These are phyloP conservation scores for Amoeboaphelidium protococcarum DNA, from an alignment of 371 early-diverging fungal genomes.

Conservation along the genomic window DNA sequence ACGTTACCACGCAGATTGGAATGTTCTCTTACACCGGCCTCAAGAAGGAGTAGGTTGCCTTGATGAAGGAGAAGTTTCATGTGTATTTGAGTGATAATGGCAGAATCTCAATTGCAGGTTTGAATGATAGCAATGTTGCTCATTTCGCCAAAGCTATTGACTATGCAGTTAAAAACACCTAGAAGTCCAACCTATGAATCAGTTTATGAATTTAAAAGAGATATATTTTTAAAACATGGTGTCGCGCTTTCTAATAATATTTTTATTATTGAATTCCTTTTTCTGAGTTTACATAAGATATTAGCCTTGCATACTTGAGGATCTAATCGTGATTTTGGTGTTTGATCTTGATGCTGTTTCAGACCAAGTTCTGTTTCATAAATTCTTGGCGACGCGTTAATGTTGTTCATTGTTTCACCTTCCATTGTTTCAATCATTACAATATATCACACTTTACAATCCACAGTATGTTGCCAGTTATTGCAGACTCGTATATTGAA, in stretches of 20 bases:
- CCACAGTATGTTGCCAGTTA: slow-evolving; percentile 79
- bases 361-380: not conserved
- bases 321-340: slow-evolving; percentile 9
- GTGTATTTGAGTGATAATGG: slow-evolving; percentile 80
- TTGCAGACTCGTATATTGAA: slow-evolving; percentile 58
- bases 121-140: slow-evolving; percentile 51
- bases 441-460: slow-evolving; percentile 39
- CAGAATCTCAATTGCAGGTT: slow-evolving; percentile 78
- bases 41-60: slow-evolving; percentile 32
- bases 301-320: slow-evolving; percentile 50
- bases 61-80: slow-evolving; percentile 53
- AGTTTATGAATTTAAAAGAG: too few species aligned
- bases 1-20: slow-evolving; percentile 78
- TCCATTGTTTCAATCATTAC: slow-evolving; percentile 58
- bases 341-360: not conserved
- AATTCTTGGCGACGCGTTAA: not conserved
- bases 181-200: too few species aligned
- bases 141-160: slow-evolving; percentile 31
- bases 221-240: too few species aligned
- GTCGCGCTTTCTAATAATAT: not conserved
- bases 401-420: slow-evolving; percentile 31
- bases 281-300: slow-evolving; percentile 94
- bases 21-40: slow-evolving; percentile 91
- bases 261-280: slow-evolving; percentile 15
- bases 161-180: not conserved